A percentile compares a stretch with the other conserved stretches of the same genome.
Conservation (phyloP, 768 basidiomycete genomes). For the Tylopilus sp. region DNA sequence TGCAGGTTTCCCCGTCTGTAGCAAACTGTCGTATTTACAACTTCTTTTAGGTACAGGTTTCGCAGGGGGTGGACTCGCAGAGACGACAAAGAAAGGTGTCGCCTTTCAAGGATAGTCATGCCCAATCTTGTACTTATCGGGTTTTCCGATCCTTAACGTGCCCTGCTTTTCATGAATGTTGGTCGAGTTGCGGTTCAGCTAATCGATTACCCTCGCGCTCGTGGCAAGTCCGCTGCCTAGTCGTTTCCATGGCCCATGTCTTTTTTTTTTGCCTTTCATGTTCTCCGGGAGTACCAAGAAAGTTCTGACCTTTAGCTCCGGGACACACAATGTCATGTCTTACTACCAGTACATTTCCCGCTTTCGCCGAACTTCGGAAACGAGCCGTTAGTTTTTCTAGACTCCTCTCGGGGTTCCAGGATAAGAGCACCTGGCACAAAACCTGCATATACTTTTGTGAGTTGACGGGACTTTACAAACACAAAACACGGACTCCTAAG, state of each 20-base stretch:
- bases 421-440: too few species aligned
- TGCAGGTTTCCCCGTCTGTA: neutral
- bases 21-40: neutral
- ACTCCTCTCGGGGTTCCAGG: too few species aligned
- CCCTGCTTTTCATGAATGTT: conserved; percentile 1
- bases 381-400: too few species aligned
- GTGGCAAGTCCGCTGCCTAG: neutral
- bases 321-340: too few species aligned
- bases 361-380: conserved; percentile 14
- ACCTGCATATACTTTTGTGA: too few species aligned
- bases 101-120: conserved; percentile 75
- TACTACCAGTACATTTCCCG: neutral
- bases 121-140: conserved; percentile 1
- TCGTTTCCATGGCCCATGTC: neutral
- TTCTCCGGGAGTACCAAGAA: too few species aligned
- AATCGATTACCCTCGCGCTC: neutral
- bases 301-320: too few species aligned
- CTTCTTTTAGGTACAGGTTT: conserved; percentile 75
- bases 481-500: too few species aligned
- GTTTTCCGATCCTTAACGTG: neutral
- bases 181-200: neutral
- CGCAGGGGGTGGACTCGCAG: conserved; percentile 92
- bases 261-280: neutral
- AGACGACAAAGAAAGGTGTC: conserved; percentile 73
- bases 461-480: too few species aligned